Evolutionary conservation across 2,329 filamentous ascomycete species (phyloP), one percentile per base, ranked within the genome.

Genomic region (Apiospora marii): DNA sequence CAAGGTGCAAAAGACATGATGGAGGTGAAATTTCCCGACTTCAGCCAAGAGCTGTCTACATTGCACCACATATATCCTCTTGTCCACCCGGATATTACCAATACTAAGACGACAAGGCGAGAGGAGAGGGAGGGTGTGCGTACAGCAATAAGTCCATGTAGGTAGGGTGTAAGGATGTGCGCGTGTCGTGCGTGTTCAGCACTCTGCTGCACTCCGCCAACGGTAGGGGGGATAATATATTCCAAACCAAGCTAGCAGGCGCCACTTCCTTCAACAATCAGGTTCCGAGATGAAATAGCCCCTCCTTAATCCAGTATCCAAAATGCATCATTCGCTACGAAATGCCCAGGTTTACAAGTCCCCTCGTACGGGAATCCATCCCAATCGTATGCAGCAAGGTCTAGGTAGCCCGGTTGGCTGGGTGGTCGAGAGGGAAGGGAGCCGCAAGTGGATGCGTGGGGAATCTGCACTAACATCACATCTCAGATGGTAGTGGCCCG

Each of bases 161-260:
- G 4, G 51, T 41, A 41, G 37, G 37, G 37, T 37, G 37, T 37
- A 10, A 7, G 37, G 8, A 10, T 41, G 37, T 41, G 37, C 7
- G 37, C 10, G 37, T 58, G 27, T 58, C 24, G 49, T 61, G 24
- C 14, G 58, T 41, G 34, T 41, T 41, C 37, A 10, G 8, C 14
- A 16, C 41, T 41, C 34, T 3, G 19, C 34, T 3, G 19, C 16
- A 8, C 16, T 22, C 53, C 30, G 53, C 30, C 53, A 34, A 61
- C 27, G 27, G 27, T 30, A 30, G 53, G 49, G 10, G 30, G 49
- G 16, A 34, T 22, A 64, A 64, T 64, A 64, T 64, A 64, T 64
- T 24, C 58, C 58, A 64, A 64, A 64, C 58, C 58, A 64, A 41
- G 58, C 58, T 64, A 64, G 34, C 53, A 61, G 19, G 58, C 53